Evolutionary conservation across 371 early-diverging fungal species (phyloP), one percentile per base, ranked within the genome.

Genomic region (Syncephalastrum racemosum): DNA sequence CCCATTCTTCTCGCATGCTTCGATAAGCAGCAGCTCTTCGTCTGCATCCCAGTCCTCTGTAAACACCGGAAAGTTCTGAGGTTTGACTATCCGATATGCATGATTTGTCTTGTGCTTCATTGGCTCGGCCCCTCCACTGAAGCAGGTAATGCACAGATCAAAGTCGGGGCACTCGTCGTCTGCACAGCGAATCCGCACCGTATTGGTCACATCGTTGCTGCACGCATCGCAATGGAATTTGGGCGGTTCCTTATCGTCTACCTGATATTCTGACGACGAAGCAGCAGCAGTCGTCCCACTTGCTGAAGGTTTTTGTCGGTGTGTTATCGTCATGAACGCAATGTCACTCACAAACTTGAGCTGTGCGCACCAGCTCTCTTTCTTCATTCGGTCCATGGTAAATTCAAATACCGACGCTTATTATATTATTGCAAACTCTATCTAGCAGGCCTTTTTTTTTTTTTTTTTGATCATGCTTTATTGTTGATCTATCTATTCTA

Each of bases 71-170:
- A 92, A 96, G 43, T 85, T 88, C 61, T 95, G 87, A 41, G 84
- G 84, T 65, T 94, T 90, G 65, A 94, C 86, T 41, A 97, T 88
- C 15, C 91, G 80, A 70, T 97, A 99, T 43, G 84, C 78, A 61
- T 99, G 99, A 72, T 82, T 83, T 53, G 87, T 87, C 62, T 86
- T 86, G 72, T 98, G 98, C 31, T 82, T 70, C 15, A 87, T 87
- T 1, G 89, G 79, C 74, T 98, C 98, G 36, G 79, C 81, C 8
- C 96, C 97, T 39, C 80, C 70, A 46, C 89, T 82, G 68, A 98
- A 98, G 67, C 99, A 99, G 18, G 86, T 82, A 23, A 97, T 90
- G 73, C 99, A 99, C 23, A 97, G 80, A 77, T 99, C 98, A 67
- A 96, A 90, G 66, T 95, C 96, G 54, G 85, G 73, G 70, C 99